Evolutionary conservation across 73 alveolate genomes (phyloP), one percentile per base, ranked within the genome.

Genomic region (Diophrys appendiculata): DNA sequence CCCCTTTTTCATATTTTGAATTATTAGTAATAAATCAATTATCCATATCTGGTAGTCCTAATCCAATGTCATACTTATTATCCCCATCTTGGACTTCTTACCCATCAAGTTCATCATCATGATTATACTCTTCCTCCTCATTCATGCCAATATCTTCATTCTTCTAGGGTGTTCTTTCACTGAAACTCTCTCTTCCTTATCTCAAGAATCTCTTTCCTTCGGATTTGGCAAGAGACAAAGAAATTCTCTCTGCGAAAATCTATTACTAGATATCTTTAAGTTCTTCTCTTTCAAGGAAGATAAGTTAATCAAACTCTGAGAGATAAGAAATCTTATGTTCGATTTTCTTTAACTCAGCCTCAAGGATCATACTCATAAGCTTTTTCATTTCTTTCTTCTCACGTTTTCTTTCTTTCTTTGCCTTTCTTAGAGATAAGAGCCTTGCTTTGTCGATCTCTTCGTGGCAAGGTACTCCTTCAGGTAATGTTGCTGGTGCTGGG

Each of bases 171-270:
- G 13, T 14, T 52, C 65, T 52, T 13, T n/a, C n/a, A n/a, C n/a
- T n/a, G n/a, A n/a, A n/a, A n/a, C n/a, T n/a, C n/a, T n/a, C n/a
- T 14, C 65, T 52, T 52, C 65, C 65, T 52, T 84, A 72, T 52
- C 82, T 93, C 31, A 86, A 67, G 73, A 52, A 65, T 23, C 55
- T 72, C 76, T 80, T 72, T 65, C 89, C 80, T 83, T 81, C 89
- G 18, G 29, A 18, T 67, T 73, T 90, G 75, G 85, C 88, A 54
- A 82, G 73, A 33, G 90, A 82, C 52, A 88, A 84, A 73, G 84
- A 83, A 29, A 84, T 80, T 69, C 93, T 83, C 77, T 83, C 93
- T 78, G 89, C 94, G 31, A 91, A 87, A 27, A 83, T 83, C 76
- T 92, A 96, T 30, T 78, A 77, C 68, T 86, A 90, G 87, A 89